These are phyloP conservation scores for Aspergillus sp. DNA, from an alignment of 2,329 filamentous ascomycete genomes.

Conservation along the genomic window DNA sequence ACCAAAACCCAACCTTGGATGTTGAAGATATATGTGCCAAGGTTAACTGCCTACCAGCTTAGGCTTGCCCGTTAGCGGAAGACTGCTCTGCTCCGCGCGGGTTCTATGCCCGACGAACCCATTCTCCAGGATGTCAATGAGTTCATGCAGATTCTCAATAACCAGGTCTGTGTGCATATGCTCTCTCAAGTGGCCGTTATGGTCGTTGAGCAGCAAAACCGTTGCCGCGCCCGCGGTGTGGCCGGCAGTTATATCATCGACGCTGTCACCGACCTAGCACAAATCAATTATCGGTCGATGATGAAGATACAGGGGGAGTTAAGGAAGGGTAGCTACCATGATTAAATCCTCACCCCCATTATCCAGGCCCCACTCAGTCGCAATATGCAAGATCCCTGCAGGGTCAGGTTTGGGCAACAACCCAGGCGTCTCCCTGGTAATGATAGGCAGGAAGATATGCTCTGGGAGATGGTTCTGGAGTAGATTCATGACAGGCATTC, in stretches of 20 bases:
- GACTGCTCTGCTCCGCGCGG: slow-evolving; percentile 19
- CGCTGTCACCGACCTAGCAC: slow-evolving; percentile 64
- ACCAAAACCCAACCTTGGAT: background rate
- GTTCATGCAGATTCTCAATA: slow-evolving; percentile 70
- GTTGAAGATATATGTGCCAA: background rate
- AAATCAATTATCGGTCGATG: background rate
- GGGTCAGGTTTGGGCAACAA: slow-evolving; percentile 76
- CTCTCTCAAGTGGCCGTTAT: slow-evolving; percentile 67
- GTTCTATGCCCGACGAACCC: slow-evolving; percentile 62
- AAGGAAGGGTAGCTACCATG: slow-evolving; percentile 28
- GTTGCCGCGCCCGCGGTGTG: slow-evolving; percentile 81
- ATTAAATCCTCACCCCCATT: slow-evolving; percentile 44
- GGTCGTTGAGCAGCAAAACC: slow-evolving; percentile 82
- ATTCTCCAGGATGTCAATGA: slow-evolving; percentile 71
- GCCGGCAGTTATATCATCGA: slow-evolving; percentile 92
- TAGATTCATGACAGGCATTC: slow-evolving; percentile 44
- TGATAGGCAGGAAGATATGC: slow-evolving; percentile 71
- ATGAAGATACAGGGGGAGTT: background rate
- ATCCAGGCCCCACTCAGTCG: slow-evolving; percentile 68
- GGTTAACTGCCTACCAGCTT: background rate
- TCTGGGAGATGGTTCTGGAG: slow-evolving; percentile 70
- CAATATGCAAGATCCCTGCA: slow-evolving; percentile 84
- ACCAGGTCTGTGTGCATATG: slow-evolving; percentile 77
- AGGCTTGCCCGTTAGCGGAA: slow-evolving; percentile 11
- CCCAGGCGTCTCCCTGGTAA: slow-evolving; percentile 75